Base-by-base conservation (phyloP, 2,329 filamentous ascomycete species). In the Calonectria honghensis region DNA sequence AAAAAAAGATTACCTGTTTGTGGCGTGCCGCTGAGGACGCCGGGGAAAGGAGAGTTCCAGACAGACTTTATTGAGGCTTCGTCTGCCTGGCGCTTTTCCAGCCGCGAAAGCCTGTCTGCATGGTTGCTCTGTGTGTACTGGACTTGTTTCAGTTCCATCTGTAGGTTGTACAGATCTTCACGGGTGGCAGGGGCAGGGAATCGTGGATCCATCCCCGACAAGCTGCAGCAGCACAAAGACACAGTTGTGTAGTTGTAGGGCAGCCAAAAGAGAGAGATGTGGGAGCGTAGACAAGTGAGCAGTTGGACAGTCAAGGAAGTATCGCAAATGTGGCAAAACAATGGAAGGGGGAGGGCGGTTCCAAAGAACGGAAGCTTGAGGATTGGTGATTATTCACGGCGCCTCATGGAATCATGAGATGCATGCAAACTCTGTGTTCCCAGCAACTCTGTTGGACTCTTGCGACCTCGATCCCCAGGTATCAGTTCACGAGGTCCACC, bases 41-140 rank as follows among this genome's bases (percentile, higher is more conserved):
- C 93, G n/a, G 96, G 96, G 83, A 98, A 98, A 20, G 96, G 96
- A 71, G 96, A 98, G 77, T 94, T 93, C 97, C 97, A 99, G 72
- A 97, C 94, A 75, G 94, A 98, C 85, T 96, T 97, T 74, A 94
- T 85, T 39, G 91, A 90, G 65, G 91, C 90, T 85, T 94, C 91
- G 78, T 93, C 92, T 41, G 92, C 91, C 81, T 93, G 91, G 61
- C 92, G 91, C 80, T 92, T 92, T 83, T 94, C 92, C 67, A 94
- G 84, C 76, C 91, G 87, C 74, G 89, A 84, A 69, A 94, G 83
- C 82, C 92, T 87, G 77, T 94, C 92, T 73, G 90, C 88, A 84
- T 94, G 91, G 80, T 88, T 90, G 76, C 86, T 89, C 83, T 93
- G 92, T 75, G 91, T 87, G 82, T 90, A 88, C 79, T 94, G 92